A percentile compares a stretch with the other conserved stretches of the same genome.
Evolutionary conservation across 805 yeast species (phyloP).

Genomic region (Danielia reshetovae): DNA sequence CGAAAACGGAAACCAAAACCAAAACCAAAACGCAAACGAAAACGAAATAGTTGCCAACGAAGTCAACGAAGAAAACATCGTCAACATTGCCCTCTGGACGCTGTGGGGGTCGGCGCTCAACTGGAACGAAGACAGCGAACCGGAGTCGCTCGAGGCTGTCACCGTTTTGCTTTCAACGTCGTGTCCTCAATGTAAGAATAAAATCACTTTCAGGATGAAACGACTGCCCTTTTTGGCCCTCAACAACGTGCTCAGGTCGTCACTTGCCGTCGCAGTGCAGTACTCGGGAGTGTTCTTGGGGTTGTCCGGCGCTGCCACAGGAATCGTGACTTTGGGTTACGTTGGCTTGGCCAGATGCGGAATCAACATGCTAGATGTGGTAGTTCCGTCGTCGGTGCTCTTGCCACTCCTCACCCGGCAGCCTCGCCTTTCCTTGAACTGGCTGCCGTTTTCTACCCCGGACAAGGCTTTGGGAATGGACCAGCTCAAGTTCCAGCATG

Average conservation of each 20-base stretch:
- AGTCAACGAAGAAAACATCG: constrained; percentile 3
- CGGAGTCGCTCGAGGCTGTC: not conserved
- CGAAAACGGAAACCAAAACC: too few species aligned
- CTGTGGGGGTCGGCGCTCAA: constrained; percentile 1
- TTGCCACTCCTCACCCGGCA: constrained; percentile 20
- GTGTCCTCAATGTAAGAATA: constrained; percentile 41
- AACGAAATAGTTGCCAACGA: not conserved
- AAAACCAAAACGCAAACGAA: not conserved
- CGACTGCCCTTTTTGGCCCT: constrained; percentile 23
- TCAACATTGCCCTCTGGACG: constrained; percentile 1
- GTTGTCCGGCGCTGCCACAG: constrained; percentile 38
- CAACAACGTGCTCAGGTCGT: constrained; percentile 14
- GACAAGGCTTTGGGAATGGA: constrained; percentile 13
- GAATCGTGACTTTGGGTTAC: constrained; percentile 36
- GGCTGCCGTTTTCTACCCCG: not conserved
- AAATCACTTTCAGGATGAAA: constrained; percentile 30
- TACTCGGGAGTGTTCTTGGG: constrained; percentile 32
- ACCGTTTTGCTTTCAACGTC: constrained; percentile 19
- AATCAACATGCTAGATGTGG: constrained; percentile 31
- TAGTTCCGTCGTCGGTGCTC: constrained; percentile 32
- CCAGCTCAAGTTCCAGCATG: constrained; percentile 34
- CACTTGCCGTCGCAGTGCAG: constrained; percentile 21
- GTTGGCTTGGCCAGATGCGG: constrained; percentile 37
- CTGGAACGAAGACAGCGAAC: not conserved
- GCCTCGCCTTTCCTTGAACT: not conserved